These are phyloP conservation scores for Tetradesmus lagerheimii DNA, from an alignment of 139 green algal species.

Conservation along the genomic window DNA sequence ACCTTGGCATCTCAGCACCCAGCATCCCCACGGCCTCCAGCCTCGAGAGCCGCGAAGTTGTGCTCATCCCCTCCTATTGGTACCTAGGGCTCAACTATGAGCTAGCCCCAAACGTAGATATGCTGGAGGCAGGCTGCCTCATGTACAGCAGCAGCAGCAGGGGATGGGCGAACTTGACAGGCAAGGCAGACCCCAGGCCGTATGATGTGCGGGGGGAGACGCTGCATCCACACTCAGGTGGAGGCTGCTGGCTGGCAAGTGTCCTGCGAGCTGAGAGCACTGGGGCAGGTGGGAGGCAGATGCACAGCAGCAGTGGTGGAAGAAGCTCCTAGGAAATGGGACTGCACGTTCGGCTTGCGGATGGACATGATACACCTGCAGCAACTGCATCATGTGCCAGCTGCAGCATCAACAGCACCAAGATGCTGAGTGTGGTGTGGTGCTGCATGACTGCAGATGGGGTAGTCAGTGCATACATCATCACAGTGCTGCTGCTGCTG, in stretches of 20 bases:
- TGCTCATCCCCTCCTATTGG: slow-evolving; percentile 11
- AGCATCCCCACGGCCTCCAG: background rate
- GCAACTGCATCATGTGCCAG: no score
- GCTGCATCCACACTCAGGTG: background rate
- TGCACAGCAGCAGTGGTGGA: background rate
- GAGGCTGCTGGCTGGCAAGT: slow-evolving; percentile 12
- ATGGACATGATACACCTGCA: no score
- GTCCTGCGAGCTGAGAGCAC: slow-evolving; percentile 7
- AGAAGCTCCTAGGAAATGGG: no score
- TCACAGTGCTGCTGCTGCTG: background rate
- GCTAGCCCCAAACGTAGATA: background rate
- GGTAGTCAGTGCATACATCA: no score
- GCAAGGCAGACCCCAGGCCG: background rate
- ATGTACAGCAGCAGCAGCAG: slow-evolving; percentile 7
- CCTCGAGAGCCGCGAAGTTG: background rate
- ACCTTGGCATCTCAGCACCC: background rate
- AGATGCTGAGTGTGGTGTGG: no score
- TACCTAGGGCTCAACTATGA: slow-evolving; percentile 1
- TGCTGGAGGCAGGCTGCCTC: background rate
- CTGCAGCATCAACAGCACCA: no score
- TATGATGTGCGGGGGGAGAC: background rate
- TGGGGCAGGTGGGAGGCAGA: background rate
- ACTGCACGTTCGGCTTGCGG: no score
- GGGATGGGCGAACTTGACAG: slow-evolving; percentile 1
- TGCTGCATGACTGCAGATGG: no score